Percentiles rank a stretch among this genome's conserved stretches.
Evolutionary conservation across 228 moss, liverwort and hornwort genomes (phyloP).

Genomic region (Sphagnum magellanicum): DNA sequence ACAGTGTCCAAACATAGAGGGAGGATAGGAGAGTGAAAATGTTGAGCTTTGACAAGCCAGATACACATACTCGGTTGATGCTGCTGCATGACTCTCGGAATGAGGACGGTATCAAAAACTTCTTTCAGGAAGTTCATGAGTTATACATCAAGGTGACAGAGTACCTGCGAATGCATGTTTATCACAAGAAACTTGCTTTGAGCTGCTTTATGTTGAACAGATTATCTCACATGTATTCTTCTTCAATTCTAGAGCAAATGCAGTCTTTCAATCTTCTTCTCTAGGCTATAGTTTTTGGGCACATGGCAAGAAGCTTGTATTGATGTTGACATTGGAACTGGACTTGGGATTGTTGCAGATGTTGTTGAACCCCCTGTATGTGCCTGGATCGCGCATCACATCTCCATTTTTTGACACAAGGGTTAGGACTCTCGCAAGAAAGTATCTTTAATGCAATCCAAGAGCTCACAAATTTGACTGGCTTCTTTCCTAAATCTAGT

Average conservation of each 20-base stretch:
- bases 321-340: not conserved
- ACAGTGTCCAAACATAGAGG: not conserved
- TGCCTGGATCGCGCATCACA: conserved; percentile 80
- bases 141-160: conserved; percentile 78
- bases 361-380: conserved; percentile 87
- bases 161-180: not conserved
- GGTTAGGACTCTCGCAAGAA: conserved; percentile 81
- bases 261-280: no score
- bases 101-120: conserved; percentile 93
- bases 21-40: not conserved
- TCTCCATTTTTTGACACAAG: conserved; percentile 83
- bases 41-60: conserved; percentile 11
- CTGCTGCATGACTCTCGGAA: conserved; percentile 94
- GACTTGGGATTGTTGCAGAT: conserved; percentile 33
- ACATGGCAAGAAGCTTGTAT: not conserved
- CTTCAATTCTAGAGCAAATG: no score
- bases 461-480: no score
- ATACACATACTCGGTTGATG: conserved; percentile 67
- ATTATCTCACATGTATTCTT: no score
- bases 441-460: conserved; percentile 44
- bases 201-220: not conserved
- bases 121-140: conserved; percentile 96
- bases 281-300: not conserved
- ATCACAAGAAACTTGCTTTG: not conserved
- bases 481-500: no score